A percentile compares a stretch with the other conserved stretches of the same genome.
Evolutionary conservation across 805 yeast species (phyloP).

Genomic region (Suhomyces canberraensis): DNA sequence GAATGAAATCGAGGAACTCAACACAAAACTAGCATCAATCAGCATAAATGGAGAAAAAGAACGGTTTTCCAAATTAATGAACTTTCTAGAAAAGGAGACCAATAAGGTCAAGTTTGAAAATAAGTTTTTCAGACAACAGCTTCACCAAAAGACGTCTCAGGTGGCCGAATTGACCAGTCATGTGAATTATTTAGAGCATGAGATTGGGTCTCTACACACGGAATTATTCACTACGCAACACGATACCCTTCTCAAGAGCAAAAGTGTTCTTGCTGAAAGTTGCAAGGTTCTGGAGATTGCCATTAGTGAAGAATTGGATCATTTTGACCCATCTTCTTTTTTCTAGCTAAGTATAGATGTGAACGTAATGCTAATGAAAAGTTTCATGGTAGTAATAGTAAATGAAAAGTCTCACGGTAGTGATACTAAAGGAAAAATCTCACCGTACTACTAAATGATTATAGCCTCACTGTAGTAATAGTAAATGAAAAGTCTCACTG

Average conservation of each 20-base stretch:
- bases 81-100: constrained; percentile 31
- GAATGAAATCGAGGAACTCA: constrained; percentile 30
- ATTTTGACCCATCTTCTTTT: not conserved
- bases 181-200: constrained; percentile 20
- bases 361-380: no score
- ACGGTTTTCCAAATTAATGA: constrained; percentile 22
- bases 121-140: constrained; percentile 24
- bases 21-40: constrained; percentile 19
- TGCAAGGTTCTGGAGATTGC: constrained; percentile 7
- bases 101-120: constrained; percentile 32
- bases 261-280: constrained; percentile 3
- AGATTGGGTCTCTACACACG: constrained; percentile 9
- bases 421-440: no score
- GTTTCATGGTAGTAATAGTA: no score
- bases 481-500: no score
- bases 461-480: no score
- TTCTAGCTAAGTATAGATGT: no score
- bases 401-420: no score
- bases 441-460: no score
- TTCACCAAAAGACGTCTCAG: constrained; percentile 16
- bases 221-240: not conserved
- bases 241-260: constrained; percentile 2
- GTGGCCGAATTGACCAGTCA: constrained; percentile 23
- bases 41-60: constrained; percentile 3
- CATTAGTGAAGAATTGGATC: constrained; percentile 1